Percentiles rank a stretch among this genome's conserved stretches.
phyloP scores from a whole-genome alignment of 2,329 filamentous ascomycete genomes.

The Alternaria burnsii region DNA sequence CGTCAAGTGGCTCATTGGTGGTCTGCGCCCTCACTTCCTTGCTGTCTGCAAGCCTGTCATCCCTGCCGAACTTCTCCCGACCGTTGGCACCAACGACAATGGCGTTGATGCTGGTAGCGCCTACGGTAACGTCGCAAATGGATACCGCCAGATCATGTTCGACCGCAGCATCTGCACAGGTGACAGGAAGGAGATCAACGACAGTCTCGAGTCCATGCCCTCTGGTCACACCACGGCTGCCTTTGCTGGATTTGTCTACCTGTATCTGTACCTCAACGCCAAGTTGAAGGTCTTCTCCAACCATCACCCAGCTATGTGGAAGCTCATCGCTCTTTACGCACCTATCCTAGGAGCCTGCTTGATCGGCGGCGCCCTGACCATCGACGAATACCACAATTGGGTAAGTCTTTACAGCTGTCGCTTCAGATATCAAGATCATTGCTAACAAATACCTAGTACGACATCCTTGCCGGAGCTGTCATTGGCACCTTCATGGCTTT shows the following conservation, averaged over 20 bases:
- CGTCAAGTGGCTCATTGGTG: conserved; percentile 78
- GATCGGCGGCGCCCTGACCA: conserved; percentile 74
- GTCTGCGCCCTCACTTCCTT: conserved; percentile 70
- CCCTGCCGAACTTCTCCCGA: conserved; percentile 46
- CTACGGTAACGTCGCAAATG: conserved; percentile 59
- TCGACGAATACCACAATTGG: conserved; percentile 74
- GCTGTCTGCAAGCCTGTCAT: conserved; percentile 72
- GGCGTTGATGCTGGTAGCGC: conserved; percentile 56
- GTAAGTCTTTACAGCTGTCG: background rate
- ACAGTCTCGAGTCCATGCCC: conserved; percentile 75
- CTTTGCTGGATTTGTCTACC: conserved; percentile 74
- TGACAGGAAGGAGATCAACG: conserved; percentile 69
- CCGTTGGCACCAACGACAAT: conserved; percentile 25
- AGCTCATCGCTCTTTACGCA: conserved; percentile 69
- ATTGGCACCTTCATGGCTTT: conserved; percentile 74
- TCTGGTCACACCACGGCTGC: conserved; percentile 78
- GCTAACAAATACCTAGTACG: conserved; percentile 64
- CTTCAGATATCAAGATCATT: background rate
- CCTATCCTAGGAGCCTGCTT: conserved; percentile 73
- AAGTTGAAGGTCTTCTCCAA: conserved; percentile 79
- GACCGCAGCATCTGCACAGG: conserved; percentile 75
- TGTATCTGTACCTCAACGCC: conserved; percentile 78
- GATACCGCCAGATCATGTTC: conserved; percentile 70
- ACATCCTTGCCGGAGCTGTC: conserved; percentile 70
- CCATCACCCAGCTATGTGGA: conserved; percentile 79